Conservation (phyloP, 306 rosid genomes). For the Ceratonia siliqua region DNA sequence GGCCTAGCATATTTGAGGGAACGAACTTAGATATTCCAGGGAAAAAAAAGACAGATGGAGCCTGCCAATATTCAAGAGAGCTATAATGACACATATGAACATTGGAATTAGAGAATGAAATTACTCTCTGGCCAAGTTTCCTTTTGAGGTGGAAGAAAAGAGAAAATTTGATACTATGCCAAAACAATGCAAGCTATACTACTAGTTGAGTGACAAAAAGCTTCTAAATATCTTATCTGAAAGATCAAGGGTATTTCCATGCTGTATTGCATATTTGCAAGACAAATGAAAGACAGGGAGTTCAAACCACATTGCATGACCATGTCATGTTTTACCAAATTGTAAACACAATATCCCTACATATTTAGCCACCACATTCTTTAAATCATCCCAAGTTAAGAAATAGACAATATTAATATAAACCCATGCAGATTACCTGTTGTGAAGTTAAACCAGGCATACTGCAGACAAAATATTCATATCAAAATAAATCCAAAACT, state of each 20-base stretch:
- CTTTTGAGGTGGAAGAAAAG: background rate
- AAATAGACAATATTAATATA: background rate
- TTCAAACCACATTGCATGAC: background rate
- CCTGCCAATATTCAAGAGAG: background rate
- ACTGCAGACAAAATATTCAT: background rate
- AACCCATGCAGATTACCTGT: background rate
- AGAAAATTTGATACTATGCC: background rate
- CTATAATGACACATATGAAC: background rate
- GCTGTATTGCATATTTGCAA: background rate
- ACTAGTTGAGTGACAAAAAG: background rate
- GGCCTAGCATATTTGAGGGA: background rate
- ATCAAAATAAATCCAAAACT: background rate
- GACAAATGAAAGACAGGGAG: background rate
- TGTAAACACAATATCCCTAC: background rate
- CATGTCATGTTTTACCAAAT: background rate
- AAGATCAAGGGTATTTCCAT: background rate
- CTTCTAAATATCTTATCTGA: background rate
- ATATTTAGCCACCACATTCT: background rate
- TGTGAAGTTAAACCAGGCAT: background rate
- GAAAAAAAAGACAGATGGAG: background rate
- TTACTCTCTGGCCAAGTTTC: background rate
- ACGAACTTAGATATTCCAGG: background rate
- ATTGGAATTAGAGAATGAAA: background rate
- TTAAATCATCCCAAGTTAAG: background rate
- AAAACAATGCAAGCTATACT: background rate